Conservation (phyloP, 768 basidiomycete genomes). For the Amanita subjunquillea region DNA sequence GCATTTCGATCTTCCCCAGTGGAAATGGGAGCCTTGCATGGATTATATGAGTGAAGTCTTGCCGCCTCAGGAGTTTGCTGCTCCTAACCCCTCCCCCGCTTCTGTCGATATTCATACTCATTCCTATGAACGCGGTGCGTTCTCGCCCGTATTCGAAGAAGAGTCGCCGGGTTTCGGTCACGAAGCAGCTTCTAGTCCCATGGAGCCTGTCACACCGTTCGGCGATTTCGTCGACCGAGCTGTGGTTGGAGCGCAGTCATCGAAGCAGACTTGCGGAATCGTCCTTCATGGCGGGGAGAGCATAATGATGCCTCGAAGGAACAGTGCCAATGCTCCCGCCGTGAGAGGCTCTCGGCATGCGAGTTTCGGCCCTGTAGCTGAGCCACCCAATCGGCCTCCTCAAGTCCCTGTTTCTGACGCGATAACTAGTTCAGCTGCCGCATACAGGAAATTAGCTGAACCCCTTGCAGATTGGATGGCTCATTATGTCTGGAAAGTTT, state of each 20-base stretch:
- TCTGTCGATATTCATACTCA: conserved; percentile 10
- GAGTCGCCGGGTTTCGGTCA: conserved; percentile 46
- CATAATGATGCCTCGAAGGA: conserved; percentile 5
- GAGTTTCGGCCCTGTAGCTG: conserved; percentile 17
- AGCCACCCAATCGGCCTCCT: conserved; percentile 19
- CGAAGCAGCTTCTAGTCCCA: conserved; percentile 54
- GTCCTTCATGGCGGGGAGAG: conserved; percentile 1
- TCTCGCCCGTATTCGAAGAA: conserved; percentile 57
- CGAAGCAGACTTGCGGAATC: background rate
- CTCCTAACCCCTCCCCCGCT: conserved; percentile 10
- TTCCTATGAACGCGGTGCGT: conserved; percentile 33
- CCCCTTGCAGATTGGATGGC: conserved; percentile 76
- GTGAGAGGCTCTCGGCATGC: conserved; percentile 9
- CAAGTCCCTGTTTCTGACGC: conserved; percentile 14
- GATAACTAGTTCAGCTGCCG: conserved; percentile 33
- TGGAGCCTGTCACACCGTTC: conserved; percentile 70
- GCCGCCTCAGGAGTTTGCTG: conserved; percentile 23
- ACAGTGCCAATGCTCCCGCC: conserved; percentile 10
- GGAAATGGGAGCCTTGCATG: conserved; percentile 12
- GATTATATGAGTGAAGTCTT: conserved; percentile 23
- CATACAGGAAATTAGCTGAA: conserved; percentile 65
- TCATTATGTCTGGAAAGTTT: conserved; percentile 73
- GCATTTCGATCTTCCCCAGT: conserved; percentile 18
- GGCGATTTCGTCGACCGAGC: conserved; percentile 68
- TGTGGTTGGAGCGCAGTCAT: conserved; percentile 32